phyloP scores from a whole-genome alignment of 441 rosid genomes.

The Flueggea neowawraea region DNA sequence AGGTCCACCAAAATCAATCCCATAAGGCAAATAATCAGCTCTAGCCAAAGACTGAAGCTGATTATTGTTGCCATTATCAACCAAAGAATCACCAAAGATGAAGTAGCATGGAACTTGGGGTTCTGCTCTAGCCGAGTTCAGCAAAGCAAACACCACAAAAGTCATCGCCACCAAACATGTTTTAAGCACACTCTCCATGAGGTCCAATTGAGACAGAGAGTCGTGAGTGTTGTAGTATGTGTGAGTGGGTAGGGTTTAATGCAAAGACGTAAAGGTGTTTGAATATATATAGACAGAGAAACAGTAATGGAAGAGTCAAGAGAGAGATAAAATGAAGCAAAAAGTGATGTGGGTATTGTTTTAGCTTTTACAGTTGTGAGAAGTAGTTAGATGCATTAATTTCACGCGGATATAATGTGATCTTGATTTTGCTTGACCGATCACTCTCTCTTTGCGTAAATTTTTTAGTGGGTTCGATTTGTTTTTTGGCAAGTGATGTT shows the following conservation, averaged over 20 bases:
- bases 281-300: too few species aligned
- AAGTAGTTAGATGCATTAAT: slow-evolving; percentile 42
- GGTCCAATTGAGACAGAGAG: too few species aligned
- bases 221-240: too few species aligned
- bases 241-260: too few species aligned
- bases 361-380: slow-evolving; percentile 35
- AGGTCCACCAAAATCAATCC: slow-evolving; percentile 27
- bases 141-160: too few species aligned
- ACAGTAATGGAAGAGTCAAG: neutral
- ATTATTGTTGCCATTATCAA: slow-evolving; percentile 35
- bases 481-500: too few species aligned
- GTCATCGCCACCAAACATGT: too few species aligned
- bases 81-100: slow-evolving; percentile 34
- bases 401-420: slow-evolving; percentile 45
- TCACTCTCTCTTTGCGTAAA: too few species aligned
- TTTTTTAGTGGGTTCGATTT: too few species aligned
- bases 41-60: slow-evolving; percentile 27
- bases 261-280: too few species aligned
- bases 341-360: neutral
- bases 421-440: too few species aligned
- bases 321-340: neutral
- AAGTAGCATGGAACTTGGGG: slow-evolving; percentile 30
- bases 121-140: neutral
- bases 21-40: slow-evolving; percentile 32
- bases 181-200: too few species aligned